Evolutionary conservation across 1,284 basidiomycete genomes (phyloP), one percentile per base, ranked within the genome.

Genomic region (Boletus semigastroideus): DNA sequence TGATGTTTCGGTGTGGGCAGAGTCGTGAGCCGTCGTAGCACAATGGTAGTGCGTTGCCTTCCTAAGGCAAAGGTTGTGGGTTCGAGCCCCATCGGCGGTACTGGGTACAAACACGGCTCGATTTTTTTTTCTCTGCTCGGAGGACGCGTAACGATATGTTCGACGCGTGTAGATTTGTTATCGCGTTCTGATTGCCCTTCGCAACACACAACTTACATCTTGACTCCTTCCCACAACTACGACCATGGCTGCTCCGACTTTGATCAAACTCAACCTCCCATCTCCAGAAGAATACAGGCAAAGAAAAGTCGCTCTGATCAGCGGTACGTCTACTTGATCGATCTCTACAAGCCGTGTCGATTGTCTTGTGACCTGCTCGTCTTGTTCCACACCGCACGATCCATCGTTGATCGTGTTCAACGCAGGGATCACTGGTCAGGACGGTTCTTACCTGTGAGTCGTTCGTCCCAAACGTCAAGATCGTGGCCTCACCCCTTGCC

Each of bases 261-360:
- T 74, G 0, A 72, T 86, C 48, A 78, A 75, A 54, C 72, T 81
- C 42, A 68, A 77, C 57, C 73, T 89, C n/a, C 84, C 85, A 1
- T 68, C 85, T n/a, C 82, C 84, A 0, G 86, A 86, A 60, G 87
- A 91, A 56, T 95, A 90, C 69, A 77, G 79, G 59, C 85, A 87
- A 72, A 84, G 92, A 71, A 94, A 94, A 69, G 90, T 95, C 57
- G 92, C 92, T 14, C 77, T 95, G 52, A 87, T 95, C 61, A 91
- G 89, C 61, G 92, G 92, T 91, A 61, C 52, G 75, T 68, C 41
- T 46, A 38, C 34, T 42, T 42, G 49, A 40, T 55, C 48, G 34
- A 46, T 33, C 33, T 30, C n/a, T n/a, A n/a, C n/a, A n/a, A 11
- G 49, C 48, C 48, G 42, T 42, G 44, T 42, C 46, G 42, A 46